Percentiles rank a stretch among this genome's conserved stretches.
These are phyloP conservation scores for Larix sibirica DNA, from an alignment of 83 land plant species.

Conservation along the genomic window DNA sequence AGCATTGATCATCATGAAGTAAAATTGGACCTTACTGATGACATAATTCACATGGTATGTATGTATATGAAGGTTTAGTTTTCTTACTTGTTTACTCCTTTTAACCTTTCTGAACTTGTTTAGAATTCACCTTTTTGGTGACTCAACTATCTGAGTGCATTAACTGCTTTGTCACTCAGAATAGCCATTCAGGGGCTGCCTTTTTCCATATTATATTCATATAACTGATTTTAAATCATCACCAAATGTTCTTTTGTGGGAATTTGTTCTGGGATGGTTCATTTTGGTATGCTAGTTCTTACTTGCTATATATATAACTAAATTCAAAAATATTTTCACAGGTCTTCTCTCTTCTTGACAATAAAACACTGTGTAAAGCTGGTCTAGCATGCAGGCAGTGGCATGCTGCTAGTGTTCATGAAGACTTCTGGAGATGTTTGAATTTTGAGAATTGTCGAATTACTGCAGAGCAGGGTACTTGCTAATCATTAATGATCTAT, in stretches of 20 bases:
- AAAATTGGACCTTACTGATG: slow-evolving; percentile 92
- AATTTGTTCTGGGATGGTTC: no score
- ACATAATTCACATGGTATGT: slow-evolving; percentile 86
- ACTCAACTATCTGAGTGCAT: background rate
- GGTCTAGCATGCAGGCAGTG: slow-evolving; percentile 92
- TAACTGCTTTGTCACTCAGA: background rate
- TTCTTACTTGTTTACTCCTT: background rate
- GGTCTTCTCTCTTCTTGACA: slow-evolving; percentile 92
- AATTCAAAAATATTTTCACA: slow-evolving; percentile 19
- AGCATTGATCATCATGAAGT: slow-evolving; percentile 35
- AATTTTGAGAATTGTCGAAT: slow-evolving; percentile 72
- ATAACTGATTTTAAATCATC: background rate
- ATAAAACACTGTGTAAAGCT: slow-evolving; percentile 69
- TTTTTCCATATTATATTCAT: background rate
- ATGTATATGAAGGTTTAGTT: background rate
- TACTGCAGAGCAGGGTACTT: slow-evolving; percentile 67
- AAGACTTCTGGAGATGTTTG: slow-evolving; percentile 95
- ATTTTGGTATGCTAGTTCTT: no score
- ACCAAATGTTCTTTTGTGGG: no score
- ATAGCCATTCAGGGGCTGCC: background rate
- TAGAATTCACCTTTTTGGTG: background rate
- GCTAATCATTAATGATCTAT: background rate
- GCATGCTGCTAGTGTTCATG: slow-evolving; percentile 90
- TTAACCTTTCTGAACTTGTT: background rate
- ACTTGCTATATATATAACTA: no score